Base-by-base conservation (phyloP, 1,284 basidiomycete species). In the Porodaedalea pini region DNA sequence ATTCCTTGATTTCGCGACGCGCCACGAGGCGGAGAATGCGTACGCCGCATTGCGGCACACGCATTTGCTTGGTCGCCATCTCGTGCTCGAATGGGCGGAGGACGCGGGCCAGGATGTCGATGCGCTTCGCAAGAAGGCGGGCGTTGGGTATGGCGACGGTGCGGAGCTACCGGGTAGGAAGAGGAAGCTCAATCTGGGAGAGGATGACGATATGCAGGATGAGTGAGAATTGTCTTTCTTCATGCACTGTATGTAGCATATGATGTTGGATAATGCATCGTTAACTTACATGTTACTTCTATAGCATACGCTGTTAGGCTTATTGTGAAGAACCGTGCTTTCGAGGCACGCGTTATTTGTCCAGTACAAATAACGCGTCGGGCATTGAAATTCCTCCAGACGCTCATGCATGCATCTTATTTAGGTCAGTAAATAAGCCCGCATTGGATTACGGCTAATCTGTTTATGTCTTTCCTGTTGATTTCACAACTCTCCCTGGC, bases 21-120 rank as follows among this genome's bases (percentile, higher is more conserved):
- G 90, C 11, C 85, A 86, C 54, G 94, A 98, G 67, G 94, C 94
- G 2, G 86, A 92, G 71, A 86, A 87, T 45, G 94, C 92, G 0
- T 92, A 88, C 71, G 81, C 82, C 19, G 84, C 91, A 2, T 80
- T 99, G 40, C 82, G 85, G 63, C 94, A 98, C 73, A 98, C 94
- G 0, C 97, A 99, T 78, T 85, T 99, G 66, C 84, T 99, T 6
- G 96, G 96, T 2, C 76, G 97, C 29, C 96, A 99, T 79, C 74
- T 99, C 31, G 92, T 99, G 1, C 75, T 98, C 40, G 86, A 97
- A 69, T 98, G 94, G 94, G 92, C 94, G 0, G 86, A 90, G 65
- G 91, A 93, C 62, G 86, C 80, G 2, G 83, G 82, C 58, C 78
- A 82, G 63, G 85, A 94, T 67, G 66, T 94, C 48, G 89, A 91